A percentile compares a stretch with the other conserved stretches of the same genome.
Conservation (phyloP, 352 stramenopile species). For the Phytophthora ohioensis region DNA sequence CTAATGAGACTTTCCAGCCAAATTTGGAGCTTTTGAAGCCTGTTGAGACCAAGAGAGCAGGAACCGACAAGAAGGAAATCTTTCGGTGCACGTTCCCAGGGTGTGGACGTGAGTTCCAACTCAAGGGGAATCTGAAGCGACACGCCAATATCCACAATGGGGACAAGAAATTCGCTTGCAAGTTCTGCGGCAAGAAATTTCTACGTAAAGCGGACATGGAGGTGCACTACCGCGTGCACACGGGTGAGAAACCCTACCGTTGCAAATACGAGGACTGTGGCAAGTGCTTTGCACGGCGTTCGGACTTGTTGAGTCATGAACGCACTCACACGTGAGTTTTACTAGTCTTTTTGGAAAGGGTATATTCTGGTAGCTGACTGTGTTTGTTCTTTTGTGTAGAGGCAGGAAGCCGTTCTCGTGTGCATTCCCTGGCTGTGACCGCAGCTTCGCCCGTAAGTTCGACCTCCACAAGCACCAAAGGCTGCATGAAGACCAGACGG, state of each 20-base stretch:
- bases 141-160: constrained; percentile 70
- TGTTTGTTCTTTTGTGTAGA: constrained; percentile 34
- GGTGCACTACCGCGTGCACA: constrained; percentile 79
- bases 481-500: constrained; percentile 50
- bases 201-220: constrained; percentile 81
- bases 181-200: constrained; percentile 68
- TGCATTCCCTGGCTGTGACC: constrained; percentile 53
- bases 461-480: constrained; percentile 81
- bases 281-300: constrained; percentile 75
- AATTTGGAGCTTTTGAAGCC: neutral
- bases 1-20: neutral
- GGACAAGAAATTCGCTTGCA: constrained; percentile 68
- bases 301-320: constrained; percentile 79
- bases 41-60: constrained; percentile 9
- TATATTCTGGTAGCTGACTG: constrained; percentile 19
- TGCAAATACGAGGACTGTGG: constrained; percentile 63
- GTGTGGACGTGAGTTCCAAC: constrained; percentile 63
- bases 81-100: constrained; percentile 63
- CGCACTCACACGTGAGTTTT: constrained; percentile 66
- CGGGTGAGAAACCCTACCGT: constrained; percentile 77
- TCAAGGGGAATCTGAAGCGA: constrained; percentile 75
- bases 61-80: constrained; percentile 25
- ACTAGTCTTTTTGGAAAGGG: neutral
- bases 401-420: constrained; percentile 74
- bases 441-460: constrained; percentile 65